These are phyloP conservation scores for Gossypium stocksii DNA, from an alignment of 345 rosid species.

Conservation along the genomic window DNA sequence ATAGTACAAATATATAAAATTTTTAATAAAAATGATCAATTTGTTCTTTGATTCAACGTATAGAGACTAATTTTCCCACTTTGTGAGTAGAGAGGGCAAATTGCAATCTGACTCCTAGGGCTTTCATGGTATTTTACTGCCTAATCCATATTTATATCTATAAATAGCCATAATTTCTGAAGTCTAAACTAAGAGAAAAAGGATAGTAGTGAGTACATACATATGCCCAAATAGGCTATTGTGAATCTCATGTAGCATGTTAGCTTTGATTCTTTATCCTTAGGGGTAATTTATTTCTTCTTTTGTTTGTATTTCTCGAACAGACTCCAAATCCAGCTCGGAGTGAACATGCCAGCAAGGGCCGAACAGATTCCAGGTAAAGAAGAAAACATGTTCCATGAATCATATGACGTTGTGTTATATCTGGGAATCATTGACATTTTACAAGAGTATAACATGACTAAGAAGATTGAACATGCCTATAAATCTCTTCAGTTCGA, in stretches of 20 bases:
- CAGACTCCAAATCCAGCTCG: constrained; percentile 93
- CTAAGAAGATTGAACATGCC: constrained; percentile 86
- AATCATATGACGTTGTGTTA: constrained; percentile 75
- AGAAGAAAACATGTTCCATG: constrained; percentile 64
- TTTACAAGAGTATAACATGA: constrained; percentile 83
- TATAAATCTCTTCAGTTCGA: constrained; percentile 91
- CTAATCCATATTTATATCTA: neutral
- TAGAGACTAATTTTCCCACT: too few species aligned
- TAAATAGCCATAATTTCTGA: neutral
- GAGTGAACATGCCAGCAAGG: constrained; percentile 97
- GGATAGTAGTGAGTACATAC: neutral
- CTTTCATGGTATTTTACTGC: neutral
- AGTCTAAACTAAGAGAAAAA: neutral
- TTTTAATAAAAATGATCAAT: too few species aligned
- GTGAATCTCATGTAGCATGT: neutral
- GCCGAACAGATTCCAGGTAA: constrained; percentile 77
- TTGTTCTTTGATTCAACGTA: too few species aligned
- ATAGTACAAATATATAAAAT: too few species aligned
- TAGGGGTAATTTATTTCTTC: neutral
- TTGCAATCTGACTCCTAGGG: too few species aligned
- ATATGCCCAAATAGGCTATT: neutral
- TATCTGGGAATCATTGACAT: constrained; percentile 93
- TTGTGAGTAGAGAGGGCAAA: too few species aligned
- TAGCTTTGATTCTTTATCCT: neutral
- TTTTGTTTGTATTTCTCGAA: neutral